These are phyloP conservation scores for Iberis pinnata DNA, from an alignment of 345 rosid genomes.

Conservation along the genomic window DNA sequence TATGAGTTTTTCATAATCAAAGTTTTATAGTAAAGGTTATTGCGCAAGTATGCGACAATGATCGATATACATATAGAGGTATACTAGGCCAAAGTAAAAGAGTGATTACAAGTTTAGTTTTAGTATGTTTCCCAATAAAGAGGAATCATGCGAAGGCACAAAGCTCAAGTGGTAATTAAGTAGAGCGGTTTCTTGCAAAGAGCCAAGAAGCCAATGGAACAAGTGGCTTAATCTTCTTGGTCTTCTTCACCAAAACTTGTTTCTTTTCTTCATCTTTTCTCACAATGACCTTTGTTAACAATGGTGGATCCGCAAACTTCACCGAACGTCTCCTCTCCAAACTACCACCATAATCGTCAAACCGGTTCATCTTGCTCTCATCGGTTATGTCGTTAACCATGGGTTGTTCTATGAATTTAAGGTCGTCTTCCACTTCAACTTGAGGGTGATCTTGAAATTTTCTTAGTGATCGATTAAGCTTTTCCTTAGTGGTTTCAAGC, in stretches of 20 bases:
- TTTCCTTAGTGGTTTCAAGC: constrained; percentile 43
- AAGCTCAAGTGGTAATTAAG: constrained; percentile 1
- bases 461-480: constrained; percentile 25
- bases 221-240: constrained; percentile 39
- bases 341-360: constrained; percentile 21
- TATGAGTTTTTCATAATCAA: no score
- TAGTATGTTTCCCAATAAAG: no score
- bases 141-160: no score
- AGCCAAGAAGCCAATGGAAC: constrained; percentile 53
- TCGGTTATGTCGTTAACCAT: constrained; percentile 17
- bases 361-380: constrained; percentile 21
- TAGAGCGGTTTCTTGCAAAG: constrained; percentile 42
- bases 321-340: constrained; percentile 57
- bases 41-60: no score
- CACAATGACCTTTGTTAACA: constrained; percentile 36
- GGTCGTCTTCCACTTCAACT: constrained; percentile 41
- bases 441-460: constrained; percentile 19
- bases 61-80: no score
- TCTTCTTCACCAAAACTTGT: constrained; percentile 29
- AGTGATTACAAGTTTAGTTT: no score
- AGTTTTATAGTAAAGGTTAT: no score
- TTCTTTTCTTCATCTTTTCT: constrained; percentile 32
- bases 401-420: constrained; percentile 45
- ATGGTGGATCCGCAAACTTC: constrained; percentile 59
- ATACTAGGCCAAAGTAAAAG: no score